These are phyloP conservation scores for Monosporascus sp. DNA, from an alignment of 2,329 filamentous ascomycete species.

Conservation along the genomic window DNA sequence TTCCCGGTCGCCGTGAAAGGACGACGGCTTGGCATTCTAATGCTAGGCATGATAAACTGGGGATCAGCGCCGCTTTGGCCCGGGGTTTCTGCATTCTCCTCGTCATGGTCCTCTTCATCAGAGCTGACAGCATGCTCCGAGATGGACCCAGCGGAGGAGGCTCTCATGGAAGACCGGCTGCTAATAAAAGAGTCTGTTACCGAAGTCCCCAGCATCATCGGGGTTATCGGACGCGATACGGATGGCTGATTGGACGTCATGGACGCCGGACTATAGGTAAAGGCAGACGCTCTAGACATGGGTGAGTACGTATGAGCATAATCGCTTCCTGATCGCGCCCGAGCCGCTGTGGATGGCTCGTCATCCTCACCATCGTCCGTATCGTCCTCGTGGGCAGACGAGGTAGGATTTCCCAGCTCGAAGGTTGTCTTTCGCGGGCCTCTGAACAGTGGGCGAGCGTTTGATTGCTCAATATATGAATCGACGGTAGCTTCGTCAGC, in stretches of 20 bases:
- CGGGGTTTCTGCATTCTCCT: conserved; percentile 29
- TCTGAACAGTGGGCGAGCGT: conserved; percentile 22
- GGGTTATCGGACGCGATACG: conserved; percentile 41
- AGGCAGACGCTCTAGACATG: conserved; percentile 24
- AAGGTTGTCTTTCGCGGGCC: conserved; percentile 26
- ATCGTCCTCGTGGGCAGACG: conserved; percentile 15
- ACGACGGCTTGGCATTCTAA: conserved; percentile 80
- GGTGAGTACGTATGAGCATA: conserved; percentile 20
- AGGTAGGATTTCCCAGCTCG: conserved; percentile 4
- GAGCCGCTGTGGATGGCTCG: conserved; percentile 6
- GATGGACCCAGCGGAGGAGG: conserved; percentile 45
- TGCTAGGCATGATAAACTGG: conserved; percentile 96
- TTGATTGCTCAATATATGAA: conserved; percentile 29
- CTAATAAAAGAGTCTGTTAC: conserved; percentile 39
- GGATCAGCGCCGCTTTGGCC: conserved; percentile 49
- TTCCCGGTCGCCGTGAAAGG: conserved; percentile 88
- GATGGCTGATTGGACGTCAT: conserved; percentile 25
- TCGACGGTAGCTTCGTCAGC: conserved; percentile 46
- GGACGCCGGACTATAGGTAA: conserved; percentile 26
- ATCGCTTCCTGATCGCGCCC: conserved; percentile 10
- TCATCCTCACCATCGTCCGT: conserved; percentile 12
- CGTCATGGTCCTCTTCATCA: conserved; percentile 41
- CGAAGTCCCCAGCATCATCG: conserved; percentile 36
- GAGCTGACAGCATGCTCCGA: conserved; percentile 38
- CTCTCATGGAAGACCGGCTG: conserved; percentile 45